A percentile compares a stretch with the other conserved stretches of the same genome.
These are phyloP conservation scores for Nakaseomyces kungkrabaensis DNA, from an alignment of 1,139 yeast genomes.

Conservation along the genomic window DNA sequence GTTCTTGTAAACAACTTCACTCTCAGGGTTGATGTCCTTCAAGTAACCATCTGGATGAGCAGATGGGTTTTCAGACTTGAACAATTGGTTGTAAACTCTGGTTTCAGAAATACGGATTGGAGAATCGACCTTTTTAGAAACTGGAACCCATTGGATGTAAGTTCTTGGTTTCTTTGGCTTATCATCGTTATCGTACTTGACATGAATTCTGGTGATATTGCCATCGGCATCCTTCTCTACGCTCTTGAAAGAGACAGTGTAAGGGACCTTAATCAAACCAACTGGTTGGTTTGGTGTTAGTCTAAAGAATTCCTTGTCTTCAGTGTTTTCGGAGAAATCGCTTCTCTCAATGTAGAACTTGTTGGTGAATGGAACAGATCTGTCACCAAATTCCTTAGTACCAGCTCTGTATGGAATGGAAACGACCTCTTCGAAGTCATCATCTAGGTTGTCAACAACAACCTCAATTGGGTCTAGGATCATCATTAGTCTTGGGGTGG, in stretches of 20 bases:
- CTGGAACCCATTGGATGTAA: slow-evolving; percentile 93
- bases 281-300: slow-evolving; percentile 85
- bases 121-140: slow-evolving; percentile 46
- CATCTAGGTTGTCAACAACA: slow-evolving; percentile 72
- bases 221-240: slow-evolving; percentile 51
- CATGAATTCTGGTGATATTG: slow-evolving; percentile 58
- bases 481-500: slow-evolving; percentile 94
- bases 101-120: slow-evolving; percentile 64
- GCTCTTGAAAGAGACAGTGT: slow-evolving; percentile 63
- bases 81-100: slow-evolving; percentile 78
- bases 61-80: slow-evolving; percentile 85
- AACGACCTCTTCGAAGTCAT: slow-evolving; percentile 58
- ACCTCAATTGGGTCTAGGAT: slow-evolving; percentile 79
- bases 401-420: slow-evolving; percentile 90
- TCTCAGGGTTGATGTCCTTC: slow-evolving; percentile 69
- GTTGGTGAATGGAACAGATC: slow-evolving; percentile 70
- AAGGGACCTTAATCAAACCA: slow-evolving; percentile 90
- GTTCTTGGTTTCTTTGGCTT: slow-evolving; percentile 76
- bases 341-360: slow-evolving; percentile 72
- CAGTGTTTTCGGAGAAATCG: slow-evolving; percentile 69
- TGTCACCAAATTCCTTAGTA: slow-evolving; percentile 57
- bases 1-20: slow-evolving; percentile 55
- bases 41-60: slow-evolving; percentile 82
- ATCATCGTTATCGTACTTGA: slow-evolving; percentile 53
- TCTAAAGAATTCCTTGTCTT: slow-evolving; percentile 61